Evolutionary conservation across 768 basidiomycete species (phyloP), one percentile per base, ranked within the genome.

Genomic region (Calocera viscosa): DNA sequence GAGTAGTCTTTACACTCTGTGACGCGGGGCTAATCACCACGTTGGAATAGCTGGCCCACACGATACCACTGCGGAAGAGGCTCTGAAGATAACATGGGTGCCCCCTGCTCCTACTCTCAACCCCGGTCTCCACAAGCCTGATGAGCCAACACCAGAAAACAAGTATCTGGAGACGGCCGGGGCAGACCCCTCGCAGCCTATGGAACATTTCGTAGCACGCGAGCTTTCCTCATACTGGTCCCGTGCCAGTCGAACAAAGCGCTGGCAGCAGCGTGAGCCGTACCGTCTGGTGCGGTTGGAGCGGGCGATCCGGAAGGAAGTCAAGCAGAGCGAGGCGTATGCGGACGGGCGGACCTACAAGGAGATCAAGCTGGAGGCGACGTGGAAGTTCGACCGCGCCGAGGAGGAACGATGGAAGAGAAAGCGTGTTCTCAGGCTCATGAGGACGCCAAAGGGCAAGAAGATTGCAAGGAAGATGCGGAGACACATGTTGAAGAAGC

Each of bases 151-250:
- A n/a, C 72, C 81, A 2, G 64, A 64, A 24, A 19, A 38, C 64
- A 2, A 12, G 3, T 64, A 41, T 16, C 35, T 41, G 33, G 10
- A 64, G 35, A 64, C 32, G 82, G 81, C 69, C 3, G 53, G 53
- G 3, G 30, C 53, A 14, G 81, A 85, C 33, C 79, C 81, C 12
- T 75, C 80, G 16, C 77, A 79, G 11, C 87, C 88, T 14, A 80
- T 89, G 68, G 91, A 93, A 73, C 72, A 82, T 26, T 83, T 84
- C 72, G 76, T 93, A 67, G 73, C 78, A 49, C 82, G 82, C 68
- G 91, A 93, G 72, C 82, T 93, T 40, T 81, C 88, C 30, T 91
- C 91, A 74, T 90, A 90, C 28, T 87, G 91, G 72, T 84, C 88
- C 14, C 86, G 89, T 22, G 88, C 90, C 10, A 91, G 89, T 80